Conservation (phyloP, 345 rosid genomes). For the Moricandia arvensis region DNA sequence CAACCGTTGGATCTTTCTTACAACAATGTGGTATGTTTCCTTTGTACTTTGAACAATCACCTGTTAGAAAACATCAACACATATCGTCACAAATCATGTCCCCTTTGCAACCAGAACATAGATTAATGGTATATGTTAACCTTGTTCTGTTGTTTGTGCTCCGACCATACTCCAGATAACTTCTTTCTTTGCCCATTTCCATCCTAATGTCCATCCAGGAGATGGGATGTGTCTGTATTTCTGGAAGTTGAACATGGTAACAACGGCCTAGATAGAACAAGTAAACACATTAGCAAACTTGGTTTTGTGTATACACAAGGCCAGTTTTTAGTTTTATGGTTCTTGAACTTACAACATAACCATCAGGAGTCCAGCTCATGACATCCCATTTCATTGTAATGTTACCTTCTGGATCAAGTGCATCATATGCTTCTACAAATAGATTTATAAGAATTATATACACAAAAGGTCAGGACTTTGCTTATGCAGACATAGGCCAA, state of each 20-base stretch:
- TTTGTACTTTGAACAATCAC: constrained; percentile 85
- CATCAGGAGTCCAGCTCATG: constrained; percentile 89
- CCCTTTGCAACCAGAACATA: neutral
- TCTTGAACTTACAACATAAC: constrained; percentile 75
- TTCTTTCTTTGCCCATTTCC: constrained; percentile 93
- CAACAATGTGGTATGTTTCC: constrained; percentile 82
- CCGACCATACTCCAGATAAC: constrained; percentile 89
- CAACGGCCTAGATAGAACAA: constrained; percentile 63
- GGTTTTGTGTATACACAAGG: neutral
- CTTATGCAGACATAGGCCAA: neutral
- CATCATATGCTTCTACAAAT: constrained; percentile 80
- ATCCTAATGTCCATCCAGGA: constrained; percentile 89
- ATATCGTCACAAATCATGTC: neutral
- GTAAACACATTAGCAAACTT: neutral
- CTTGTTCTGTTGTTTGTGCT: constrained; percentile 80
- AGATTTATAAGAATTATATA: neutral
- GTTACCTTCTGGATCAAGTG: constrained; percentile 87
- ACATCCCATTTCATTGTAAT: constrained; percentile 97
- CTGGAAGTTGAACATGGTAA: constrained; percentile 80
- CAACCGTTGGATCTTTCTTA: constrained; percentile 74
- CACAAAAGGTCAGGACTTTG: constrained; percentile 15
- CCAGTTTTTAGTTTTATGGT: neutral
- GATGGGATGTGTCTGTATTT: constrained; percentile 81
- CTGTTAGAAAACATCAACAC: constrained; percentile 10
- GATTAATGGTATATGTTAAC: constrained; percentile 13